A percentile compares a stretch with the other conserved stretches of the same genome.
Conservation (phyloP, 1,139 yeast species). For the Chernovozyma sophiae-reginae region DNA sequence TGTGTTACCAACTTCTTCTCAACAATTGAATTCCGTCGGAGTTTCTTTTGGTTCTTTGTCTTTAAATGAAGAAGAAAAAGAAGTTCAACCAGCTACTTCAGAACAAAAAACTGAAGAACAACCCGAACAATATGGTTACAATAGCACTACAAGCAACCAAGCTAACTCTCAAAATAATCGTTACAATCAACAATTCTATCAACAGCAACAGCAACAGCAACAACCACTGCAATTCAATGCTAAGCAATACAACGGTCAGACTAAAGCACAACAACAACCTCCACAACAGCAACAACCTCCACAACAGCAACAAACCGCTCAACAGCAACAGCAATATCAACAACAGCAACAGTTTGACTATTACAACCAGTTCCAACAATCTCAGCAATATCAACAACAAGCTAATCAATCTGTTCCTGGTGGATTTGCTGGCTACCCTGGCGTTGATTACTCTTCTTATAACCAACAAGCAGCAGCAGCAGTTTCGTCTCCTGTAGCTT, state of each 20-base stretch:
- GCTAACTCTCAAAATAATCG: slow-evolving; percentile 17
- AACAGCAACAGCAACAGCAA: slow-evolving; percentile 16
- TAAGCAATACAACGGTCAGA: slow-evolving; percentile 10
- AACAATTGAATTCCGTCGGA: slow-evolving; percentile 54
- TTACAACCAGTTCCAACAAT: slow-evolving; percentile 36
- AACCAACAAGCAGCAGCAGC: slow-evolving; percentile 26
- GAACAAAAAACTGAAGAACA: slow-evolving; percentile 12
- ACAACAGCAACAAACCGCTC: slow-evolving; percentile 19
- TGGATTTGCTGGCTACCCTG: slow-evolving; percentile 45
- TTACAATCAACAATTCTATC: slow-evolving; percentile 15
- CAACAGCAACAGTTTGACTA: slow-evolving; percentile 25
- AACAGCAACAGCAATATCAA: slow-evolving; percentile 17
- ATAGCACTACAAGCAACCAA: slow-evolving; percentile 11
- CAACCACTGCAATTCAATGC: slow-evolving; percentile 12
- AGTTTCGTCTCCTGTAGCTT: slow-evolving; percentile 33
- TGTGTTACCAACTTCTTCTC: slow-evolving; percentile 57
- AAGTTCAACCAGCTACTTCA: slow-evolving; percentile 14
- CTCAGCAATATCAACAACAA: slow-evolving; percentile 38
- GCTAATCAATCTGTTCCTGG: slow-evolving; percentile 34
- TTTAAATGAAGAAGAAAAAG: slow-evolving; percentile 41
- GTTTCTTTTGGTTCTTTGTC: slow-evolving; percentile 68
- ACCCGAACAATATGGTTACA: slow-evolving; percentile 7
- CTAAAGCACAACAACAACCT: slow-evolving; percentile 7
- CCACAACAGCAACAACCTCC: slow-evolving; percentile 19
- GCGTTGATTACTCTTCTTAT: slow-evolving; percentile 40